These are phyloP conservation scores for Escallonia herrerae DNA, from an alignment of 129 eudicot species.

Conservation along the genomic window DNA sequence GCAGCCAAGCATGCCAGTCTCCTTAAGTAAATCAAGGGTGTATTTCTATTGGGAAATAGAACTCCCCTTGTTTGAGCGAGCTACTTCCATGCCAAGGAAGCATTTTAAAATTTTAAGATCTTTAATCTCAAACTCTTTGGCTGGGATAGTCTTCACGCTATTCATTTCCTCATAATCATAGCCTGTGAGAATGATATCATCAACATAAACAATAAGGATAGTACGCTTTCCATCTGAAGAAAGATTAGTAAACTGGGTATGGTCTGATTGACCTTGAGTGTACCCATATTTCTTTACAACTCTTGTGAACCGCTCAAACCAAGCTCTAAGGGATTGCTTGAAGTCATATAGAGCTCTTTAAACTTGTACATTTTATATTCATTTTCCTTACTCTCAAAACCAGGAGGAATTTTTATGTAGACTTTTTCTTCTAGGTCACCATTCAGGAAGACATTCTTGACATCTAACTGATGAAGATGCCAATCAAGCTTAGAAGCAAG, in stretches of 20 bases:
- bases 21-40: constrained; percentile 3
- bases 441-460: not conserved
- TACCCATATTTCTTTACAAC: too few species aligned
- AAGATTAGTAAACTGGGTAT: too few species aligned
- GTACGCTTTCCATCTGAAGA: too few species aligned
- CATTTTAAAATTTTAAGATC: not conserved
- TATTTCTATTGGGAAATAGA: constrained; percentile 4
- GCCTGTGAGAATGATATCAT: constrained; percentile 12
- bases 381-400: too few species aligned
- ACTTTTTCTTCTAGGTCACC: too few species aligned
- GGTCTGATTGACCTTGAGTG: too few species aligned
- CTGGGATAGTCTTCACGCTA: not conserved
- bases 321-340: too few species aligned
- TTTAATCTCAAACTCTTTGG: constrained; percentile 4
- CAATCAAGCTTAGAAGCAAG: not conserved
- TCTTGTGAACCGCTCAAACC: too few species aligned
- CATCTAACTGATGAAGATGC: constrained; percentile 7
- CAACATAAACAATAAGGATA: constrained; percentile 11
- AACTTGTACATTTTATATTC: too few species aligned
- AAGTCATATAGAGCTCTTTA: too few species aligned
- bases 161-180: not conserved
- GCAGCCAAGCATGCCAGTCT: not conserved
- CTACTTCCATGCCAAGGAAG: constrained; percentile 11
- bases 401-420: too few species aligned
- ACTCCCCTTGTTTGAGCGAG: constrained; percentile 1